Evolutionary conservation across 2,329 filamentous ascomycete genomes (phyloP).

Genomic region (Colletotrichum tamarilloi): DNA sequence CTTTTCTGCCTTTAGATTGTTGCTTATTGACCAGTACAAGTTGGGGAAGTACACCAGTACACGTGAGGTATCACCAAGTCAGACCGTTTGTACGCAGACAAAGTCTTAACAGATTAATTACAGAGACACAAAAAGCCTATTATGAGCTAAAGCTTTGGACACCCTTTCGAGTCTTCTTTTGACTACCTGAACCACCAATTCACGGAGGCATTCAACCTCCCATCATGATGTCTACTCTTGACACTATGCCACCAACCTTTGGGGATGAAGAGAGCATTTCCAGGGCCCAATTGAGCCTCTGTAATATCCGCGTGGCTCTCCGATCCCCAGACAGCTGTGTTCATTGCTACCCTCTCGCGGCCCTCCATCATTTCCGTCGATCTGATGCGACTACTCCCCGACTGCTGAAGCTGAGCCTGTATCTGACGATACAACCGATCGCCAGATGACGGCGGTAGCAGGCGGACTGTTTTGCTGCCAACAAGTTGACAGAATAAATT

Average conservation of each 20-base stretch:
- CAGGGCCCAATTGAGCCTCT: conserved; percentile 69
- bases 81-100: background rate
- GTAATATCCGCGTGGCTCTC: conserved; percentile 47
- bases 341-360: conserved; percentile 72
- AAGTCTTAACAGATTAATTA: background rate
- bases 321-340: conserved; percentile 76
- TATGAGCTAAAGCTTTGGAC: too few species aligned
- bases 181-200: conserved; percentile 60
- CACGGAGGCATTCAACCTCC: conserved; percentile 53
- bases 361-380: conserved; percentile 94
- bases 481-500: conserved; percentile 90
- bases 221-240: conserved; percentile 48
- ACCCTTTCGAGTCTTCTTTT: background rate
- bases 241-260: conserved; percentile 62
- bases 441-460: conserved; percentile 75
- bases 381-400: conserved; percentile 66
- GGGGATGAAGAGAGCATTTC: conserved; percentile 83
- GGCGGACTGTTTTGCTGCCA: conserved; percentile 77
- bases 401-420: conserved; percentile 51
- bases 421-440: conserved; percentile 69
- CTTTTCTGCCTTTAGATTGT: too few species aligned
- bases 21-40: too few species aligned
- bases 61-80: background rate
- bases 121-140: too few species aligned
- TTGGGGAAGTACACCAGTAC: too few species aligned